Conservation (phyloP, 164 flowering plant species). For the Tinospora cordifolia region DNA sequence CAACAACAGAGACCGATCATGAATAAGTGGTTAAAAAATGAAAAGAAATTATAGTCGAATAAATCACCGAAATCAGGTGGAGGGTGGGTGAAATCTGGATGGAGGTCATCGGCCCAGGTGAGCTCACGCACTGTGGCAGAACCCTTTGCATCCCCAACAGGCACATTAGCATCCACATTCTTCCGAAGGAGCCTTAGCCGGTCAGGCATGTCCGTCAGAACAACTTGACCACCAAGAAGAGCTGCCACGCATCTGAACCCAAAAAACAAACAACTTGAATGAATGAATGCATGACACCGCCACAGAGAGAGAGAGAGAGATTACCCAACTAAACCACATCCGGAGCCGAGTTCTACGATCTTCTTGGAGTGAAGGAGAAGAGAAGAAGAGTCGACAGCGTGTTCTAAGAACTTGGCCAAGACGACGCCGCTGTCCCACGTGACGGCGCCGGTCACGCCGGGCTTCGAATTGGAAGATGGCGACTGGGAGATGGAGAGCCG, state of each 20-base stretch:
- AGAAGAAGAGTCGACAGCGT: slow-evolving; percentile 54
- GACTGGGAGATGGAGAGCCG: slow-evolving; percentile 71
- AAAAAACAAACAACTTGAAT: background rate
- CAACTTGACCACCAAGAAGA: slow-evolving; percentile 67
- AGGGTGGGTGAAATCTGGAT: slow-evolving; percentile 39
- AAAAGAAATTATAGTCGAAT: too few species aligned
- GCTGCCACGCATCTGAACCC: slow-evolving; percentile 72
- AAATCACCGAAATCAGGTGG: slow-evolving; percentile 64
- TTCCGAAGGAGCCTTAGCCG: slow-evolving; percentile 74
- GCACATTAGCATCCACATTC: slow-evolving; percentile 64
- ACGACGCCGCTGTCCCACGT: slow-evolving; percentile 97
- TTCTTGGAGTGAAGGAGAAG: slow-evolving; percentile 65
- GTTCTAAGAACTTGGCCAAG: slow-evolving; percentile 79
- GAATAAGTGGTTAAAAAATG: too few species aligned
- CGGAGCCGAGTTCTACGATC: slow-evolving; percentile 79
- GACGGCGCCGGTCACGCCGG: slow-evolving; percentile 91
- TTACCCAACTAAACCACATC: slow-evolving; percentile 91
- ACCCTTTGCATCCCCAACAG: slow-evolving; percentile 39
- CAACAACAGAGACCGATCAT: too few species aligned
- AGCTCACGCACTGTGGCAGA: slow-evolving; percentile 63
- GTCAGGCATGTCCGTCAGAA: slow-evolving; percentile 80
- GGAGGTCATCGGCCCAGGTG: slow-evolving; percentile 75
- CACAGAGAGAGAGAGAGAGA: background rate
- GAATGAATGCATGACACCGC: background rate
- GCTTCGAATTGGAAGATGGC: slow-evolving; percentile 70